Evolutionary conservation across 495 filamentous ascomycete genomes (phyloP).

Genomic region (Hypoxylon lenormandii): DNA sequence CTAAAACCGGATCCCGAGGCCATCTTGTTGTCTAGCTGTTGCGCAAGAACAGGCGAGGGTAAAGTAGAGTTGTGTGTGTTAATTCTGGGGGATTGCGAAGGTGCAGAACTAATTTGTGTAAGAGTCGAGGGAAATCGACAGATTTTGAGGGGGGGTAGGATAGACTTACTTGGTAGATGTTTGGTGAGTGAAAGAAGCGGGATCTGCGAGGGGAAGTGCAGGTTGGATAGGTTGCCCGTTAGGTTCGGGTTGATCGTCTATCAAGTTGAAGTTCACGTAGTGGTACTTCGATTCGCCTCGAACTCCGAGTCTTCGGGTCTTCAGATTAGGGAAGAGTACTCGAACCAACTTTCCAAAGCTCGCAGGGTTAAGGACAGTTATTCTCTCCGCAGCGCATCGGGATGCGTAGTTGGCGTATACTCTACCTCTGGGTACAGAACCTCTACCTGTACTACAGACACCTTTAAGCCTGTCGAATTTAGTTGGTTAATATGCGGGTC

Average conservation of each 20-base stretch:
- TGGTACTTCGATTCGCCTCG: constrained; percentile 98
- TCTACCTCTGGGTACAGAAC: constrained; percentile 87
- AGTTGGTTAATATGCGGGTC: constrained; percentile 5
- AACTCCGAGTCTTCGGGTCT: constrained; percentile 89
- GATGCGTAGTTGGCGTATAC: constrained; percentile 94
- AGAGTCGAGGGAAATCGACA: constrained; percentile 32
- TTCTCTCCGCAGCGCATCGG: constrained; percentile 88
- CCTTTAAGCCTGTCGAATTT: constrained; percentile 75
- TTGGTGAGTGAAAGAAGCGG: constrained; percentile 51
- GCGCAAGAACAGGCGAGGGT: constrained; percentile 68
- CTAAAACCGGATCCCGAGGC: neutral
- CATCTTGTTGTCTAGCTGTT: constrained; percentile 45
- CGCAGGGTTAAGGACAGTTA: constrained; percentile 92
- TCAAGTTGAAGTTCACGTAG: constrained; percentile 86
- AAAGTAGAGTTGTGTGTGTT: constrained; percentile 73
- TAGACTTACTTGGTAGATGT: constrained; percentile 57
- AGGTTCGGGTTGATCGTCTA: constrained; percentile 68
- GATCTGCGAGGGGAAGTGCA: constrained; percentile 55
- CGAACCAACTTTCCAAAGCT: constrained; percentile 97
- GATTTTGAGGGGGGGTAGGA: neutral
- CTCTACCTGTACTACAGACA: constrained; percentile 81
- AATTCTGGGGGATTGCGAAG: constrained; percentile 40
- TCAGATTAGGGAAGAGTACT: constrained; percentile 92
- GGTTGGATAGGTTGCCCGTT: constrained; percentile 54
- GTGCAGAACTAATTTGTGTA: constrained; percentile 41